These are phyloP conservation scores for Fusarium odoratissimum DNA, from an alignment of 2,329 filamentous ascomycete species.

Conservation along the genomic window DNA sequence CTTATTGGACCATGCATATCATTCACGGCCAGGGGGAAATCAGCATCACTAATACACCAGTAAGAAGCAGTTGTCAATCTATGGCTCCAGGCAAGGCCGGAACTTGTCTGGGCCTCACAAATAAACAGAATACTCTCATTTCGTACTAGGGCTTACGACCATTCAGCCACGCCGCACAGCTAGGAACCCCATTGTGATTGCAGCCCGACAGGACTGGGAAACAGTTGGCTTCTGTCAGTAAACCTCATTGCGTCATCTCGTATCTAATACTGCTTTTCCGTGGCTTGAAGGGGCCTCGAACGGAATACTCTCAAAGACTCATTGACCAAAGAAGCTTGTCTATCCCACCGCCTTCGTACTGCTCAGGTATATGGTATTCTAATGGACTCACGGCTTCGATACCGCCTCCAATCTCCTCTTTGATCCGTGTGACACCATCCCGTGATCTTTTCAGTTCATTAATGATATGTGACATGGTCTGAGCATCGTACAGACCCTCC, in stretches of 20 bases:
- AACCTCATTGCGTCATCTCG: too few relatives aligned
- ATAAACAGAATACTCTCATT: background rate
- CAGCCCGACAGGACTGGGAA: background rate
- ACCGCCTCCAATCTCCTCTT: background rate
- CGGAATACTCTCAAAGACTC: background rate
- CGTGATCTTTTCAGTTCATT: background rate
- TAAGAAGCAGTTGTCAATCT: background rate
- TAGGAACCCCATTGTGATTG: background rate
- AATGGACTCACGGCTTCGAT: background rate
- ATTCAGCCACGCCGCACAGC: background rate
- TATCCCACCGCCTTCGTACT: constrained; percentile 4
- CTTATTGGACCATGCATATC: background rate
- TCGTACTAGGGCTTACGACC: background rate
- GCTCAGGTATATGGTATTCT: constrained; percentile 4
- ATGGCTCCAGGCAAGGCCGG: accelerated
- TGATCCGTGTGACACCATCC: background rate
- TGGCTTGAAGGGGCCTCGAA: background rate
- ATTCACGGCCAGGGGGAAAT: too few relatives aligned
- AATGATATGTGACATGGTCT: constrained; percentile 14
- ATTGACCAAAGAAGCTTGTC: constrained; percentile 13
- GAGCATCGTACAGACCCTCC: constrained; percentile 34
- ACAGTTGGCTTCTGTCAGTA: accelerated
- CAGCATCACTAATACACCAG: background rate
- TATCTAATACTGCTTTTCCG: too few relatives aligned
- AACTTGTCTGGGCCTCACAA: background rate